Conservation (phyloP, 768 basidiomycete species). For the Sporobolomyces roseus region DNA sequence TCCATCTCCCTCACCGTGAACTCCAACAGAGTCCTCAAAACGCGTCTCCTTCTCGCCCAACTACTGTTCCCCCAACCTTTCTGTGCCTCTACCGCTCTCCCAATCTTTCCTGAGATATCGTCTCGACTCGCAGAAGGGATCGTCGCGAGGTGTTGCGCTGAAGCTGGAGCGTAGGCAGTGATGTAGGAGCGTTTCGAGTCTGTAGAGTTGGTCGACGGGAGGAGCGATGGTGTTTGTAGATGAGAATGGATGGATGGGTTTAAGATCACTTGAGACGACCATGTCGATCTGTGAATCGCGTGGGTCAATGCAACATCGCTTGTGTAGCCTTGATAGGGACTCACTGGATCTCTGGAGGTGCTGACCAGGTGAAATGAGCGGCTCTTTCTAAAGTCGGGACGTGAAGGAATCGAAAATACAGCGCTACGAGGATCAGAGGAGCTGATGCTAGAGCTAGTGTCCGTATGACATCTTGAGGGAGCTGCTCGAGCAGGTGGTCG, state of each 20-base stretch:
- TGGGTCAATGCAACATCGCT: neutral
- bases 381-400: conserved; percentile 48
- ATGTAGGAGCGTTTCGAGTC: conserved; percentile 59
- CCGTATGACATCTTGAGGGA: neutral
- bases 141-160: conserved; percentile 73
- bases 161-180: conserved; percentile 88
- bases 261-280: conserved; percentile 57
- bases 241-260: conserved; percentile 67
- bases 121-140: conserved; percentile 66
- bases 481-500: conserved; percentile 4
- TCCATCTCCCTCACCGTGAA: conserved; percentile 94
- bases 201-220: conserved; percentile 53
- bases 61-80: conserved; percentile 67
- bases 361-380: conserved; percentile 60
- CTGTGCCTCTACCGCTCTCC: conserved; percentile 63
- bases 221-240: conserved; percentile 56
- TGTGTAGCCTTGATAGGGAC: conserved; percentile 3
- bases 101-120: conserved; percentile 72
- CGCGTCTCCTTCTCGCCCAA: conserved; percentile 72
- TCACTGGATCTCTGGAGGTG: conserved; percentile 57
- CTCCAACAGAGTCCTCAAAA: conserved; percentile 78
- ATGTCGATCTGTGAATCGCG: conserved; percentile 57
- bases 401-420: conserved; percentile 18
- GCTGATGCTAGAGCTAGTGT: neutral
- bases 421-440: conserved; percentile 2